Base-by-base conservation (phyloP, 176 grass and related monocot genomes). In the Hsuehochloa calcarea region DNA sequence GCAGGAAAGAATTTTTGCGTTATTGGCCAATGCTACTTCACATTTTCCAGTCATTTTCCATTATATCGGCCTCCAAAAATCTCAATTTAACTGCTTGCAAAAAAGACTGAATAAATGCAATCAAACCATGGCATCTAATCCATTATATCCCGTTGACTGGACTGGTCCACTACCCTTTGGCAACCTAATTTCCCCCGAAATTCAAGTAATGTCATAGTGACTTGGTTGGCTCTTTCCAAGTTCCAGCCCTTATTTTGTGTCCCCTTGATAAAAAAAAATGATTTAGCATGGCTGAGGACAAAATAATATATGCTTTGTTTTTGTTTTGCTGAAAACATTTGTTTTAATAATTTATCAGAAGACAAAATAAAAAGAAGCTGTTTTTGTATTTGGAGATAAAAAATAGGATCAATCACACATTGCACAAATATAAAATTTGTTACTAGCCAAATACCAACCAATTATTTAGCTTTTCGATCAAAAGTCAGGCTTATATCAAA, bases 371-470 rank as follows among this genome's bases (percentile, higher is more conserved):
- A 6, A 59, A 49, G 7, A 45, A 12, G 45, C 16, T 50, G 10
- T 61, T 49, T 77, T 61, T 82, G 15, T 56, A 51, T 82, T 82
- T 75, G 14, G 10, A 82, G 23, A 59, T 61, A 27, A 71, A 71
- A 50, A 72, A 50, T 31, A 5, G 41, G n/a, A 62, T 40, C 44
- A 47, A 26, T 20, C 51, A 87, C 27, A 83, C 39, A 23, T 38
- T 27, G 8, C 55, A 47, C 14, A 58, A 60, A 68, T 40, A 49
- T 55, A 39, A 76, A 87, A 34, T 34, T 34, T 34, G 31, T 34
- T 34, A 34, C 31, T 2, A 34, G 31, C 12, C 5, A 78, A 63
- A 16, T 29, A 19, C 23, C 2, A 63, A 78, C n/a, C 19, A 46
- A 11, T 43, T 82, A 2, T 80, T 65, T 34, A 38, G 14, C 67